Percentiles rank a stretch among this genome's conserved stretches.
phyloP scores from a whole-genome alignment of 306 rosid species.

The Castanopsis chinensis region DNA sequence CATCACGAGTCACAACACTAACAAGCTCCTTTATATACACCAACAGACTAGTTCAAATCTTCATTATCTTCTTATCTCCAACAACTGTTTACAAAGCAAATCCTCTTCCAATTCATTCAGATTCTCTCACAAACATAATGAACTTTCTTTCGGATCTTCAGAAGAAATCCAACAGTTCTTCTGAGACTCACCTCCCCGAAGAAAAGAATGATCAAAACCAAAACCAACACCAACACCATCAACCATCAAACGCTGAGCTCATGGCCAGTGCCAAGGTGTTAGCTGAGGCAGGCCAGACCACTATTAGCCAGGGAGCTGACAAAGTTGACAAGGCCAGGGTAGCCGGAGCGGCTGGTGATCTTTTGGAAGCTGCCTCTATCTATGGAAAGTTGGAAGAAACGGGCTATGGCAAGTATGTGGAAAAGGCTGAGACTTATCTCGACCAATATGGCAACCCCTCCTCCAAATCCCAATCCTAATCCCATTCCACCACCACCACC shows the following conservation, averaged over 20 bases:
- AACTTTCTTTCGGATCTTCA: too few species aligned
- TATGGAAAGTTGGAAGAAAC: slow-evolving; percentile 29
- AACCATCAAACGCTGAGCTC: slow-evolving; percentile 17
- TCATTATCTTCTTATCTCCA: too few species aligned
- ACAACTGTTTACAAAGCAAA: too few species aligned
- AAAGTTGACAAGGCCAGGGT: slow-evolving; percentile 26
- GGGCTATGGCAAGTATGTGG: slow-evolving; percentile 16
- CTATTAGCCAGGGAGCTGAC: neutral
- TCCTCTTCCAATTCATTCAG: too few species aligned
- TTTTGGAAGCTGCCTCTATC: slow-evolving; percentile 20
- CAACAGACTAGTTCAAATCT: too few species aligned
- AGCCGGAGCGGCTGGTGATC: slow-evolving; percentile 18
- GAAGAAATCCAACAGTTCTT: too few species aligned
- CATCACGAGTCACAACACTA: too few species aligned
- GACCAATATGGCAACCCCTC: slow-evolving; percentile 11
- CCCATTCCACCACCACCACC: neutral
- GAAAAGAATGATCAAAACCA: too few species aligned
- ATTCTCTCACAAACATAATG: too few species aligned
- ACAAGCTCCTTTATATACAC: too few species aligned
- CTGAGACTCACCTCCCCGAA: too few species aligned
- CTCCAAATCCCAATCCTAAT: neutral
- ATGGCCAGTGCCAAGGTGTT: slow-evolving; percentile 29
- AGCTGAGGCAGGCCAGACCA: slow-evolving; percentile 11
- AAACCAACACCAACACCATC: neutral
- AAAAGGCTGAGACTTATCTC: slow-evolving; percentile 28